phyloP scores from a whole-genome alignment of 176 grass and related monocot genomes.

The Puccinellia tenuiflora region DNA sequence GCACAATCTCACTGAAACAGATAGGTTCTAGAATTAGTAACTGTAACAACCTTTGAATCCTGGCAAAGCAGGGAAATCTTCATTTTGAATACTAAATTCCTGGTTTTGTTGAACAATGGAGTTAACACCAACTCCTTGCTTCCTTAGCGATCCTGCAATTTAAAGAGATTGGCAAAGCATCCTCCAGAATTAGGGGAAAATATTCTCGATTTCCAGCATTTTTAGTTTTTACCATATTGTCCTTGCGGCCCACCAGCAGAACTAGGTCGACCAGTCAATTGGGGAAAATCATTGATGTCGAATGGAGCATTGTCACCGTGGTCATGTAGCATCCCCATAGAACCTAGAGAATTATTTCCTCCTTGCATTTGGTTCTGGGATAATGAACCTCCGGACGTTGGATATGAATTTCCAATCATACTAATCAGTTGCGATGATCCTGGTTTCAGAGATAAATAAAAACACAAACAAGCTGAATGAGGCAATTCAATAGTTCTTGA shows the following conservation, averaged over 20 bases:
- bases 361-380: slow-evolving; percentile 82
- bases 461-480: slow-evolving; percentile 12
- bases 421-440: slow-evolving; percentile 64
- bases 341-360: slow-evolving; percentile 76
- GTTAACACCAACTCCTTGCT: slow-evolving; percentile 87
- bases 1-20: slow-evolving; percentile 16
- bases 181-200: neutral
- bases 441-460: slow-evolving; percentile 24
- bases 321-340: slow-evolving; percentile 91
- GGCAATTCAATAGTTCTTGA: neutral
- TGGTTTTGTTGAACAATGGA: slow-evolving; percentile 86
- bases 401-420: slow-evolving; percentile 90
- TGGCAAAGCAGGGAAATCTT: slow-evolving; percentile 94
- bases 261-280: slow-evolving; percentile 85
- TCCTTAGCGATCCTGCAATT: slow-evolving; percentile 73
- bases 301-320: slow-evolving; percentile 69
- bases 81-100: slow-evolving; percentile 96
- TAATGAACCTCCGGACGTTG: slow-evolving; percentile 66
- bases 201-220: slow-evolving; percentile 6
- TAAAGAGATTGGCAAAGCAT: slow-evolving; percentile 15
- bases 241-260: slow-evolving; percentile 89
- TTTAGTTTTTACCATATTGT: slow-evolving; percentile 71
- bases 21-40: slow-evolving; percentile 33
- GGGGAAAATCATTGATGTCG: slow-evolving; percentile 99
- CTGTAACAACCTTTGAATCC: slow-evolving; percentile 81